Evolutionary conservation across 2,329 filamentous ascomycete genomes (phyloP).

Genomic region (Aspergillus pseudoterreus): DNA sequence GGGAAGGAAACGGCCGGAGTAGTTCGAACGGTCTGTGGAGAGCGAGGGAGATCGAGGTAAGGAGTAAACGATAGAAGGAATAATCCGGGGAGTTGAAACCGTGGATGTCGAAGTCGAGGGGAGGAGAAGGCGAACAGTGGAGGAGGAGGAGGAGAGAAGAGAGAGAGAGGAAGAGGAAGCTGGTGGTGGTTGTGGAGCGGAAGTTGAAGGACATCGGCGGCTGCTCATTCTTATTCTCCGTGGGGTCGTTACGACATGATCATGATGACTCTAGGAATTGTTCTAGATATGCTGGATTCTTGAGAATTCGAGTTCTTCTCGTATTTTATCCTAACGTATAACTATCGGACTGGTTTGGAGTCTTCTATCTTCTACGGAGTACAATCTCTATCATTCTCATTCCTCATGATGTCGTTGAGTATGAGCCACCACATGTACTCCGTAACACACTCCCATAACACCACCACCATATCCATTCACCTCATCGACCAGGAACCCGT

Average conservation of each 20-base stretch:
- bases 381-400: too few relatives aligned
- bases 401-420: too few relatives aligned
- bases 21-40: background rate
- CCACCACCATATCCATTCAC: too few relatives aligned
- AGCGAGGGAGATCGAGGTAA: background rate
- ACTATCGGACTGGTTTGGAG: too few relatives aligned
- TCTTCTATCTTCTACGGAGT: too few relatives aligned
- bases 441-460: too few relatives aligned
- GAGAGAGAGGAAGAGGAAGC: background rate
- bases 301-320: too few relatives aligned
- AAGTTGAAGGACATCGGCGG: slow-evolving; percentile 5
- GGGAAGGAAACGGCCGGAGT: too few relatives aligned
- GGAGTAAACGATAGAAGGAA: background rate
- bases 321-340: too few relatives aligned
- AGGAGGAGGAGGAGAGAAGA: background rate
- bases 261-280: background rate
- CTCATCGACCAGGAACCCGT: too few relatives aligned
- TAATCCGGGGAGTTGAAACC: slow-evolving; percentile 6
- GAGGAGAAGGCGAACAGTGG: background rate
- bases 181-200: background rate
- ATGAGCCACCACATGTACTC: too few relatives aligned
- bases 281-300: too few relatives aligned
- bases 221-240: slow-evolving; percentile 6
- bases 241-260: slow-evolving; percentile 5
- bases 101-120: slow-evolving; percentile 6